Base-by-base conservation (phyloP, 148 eudicot genomes). In the Fagopyrum esculentum region DNA sequence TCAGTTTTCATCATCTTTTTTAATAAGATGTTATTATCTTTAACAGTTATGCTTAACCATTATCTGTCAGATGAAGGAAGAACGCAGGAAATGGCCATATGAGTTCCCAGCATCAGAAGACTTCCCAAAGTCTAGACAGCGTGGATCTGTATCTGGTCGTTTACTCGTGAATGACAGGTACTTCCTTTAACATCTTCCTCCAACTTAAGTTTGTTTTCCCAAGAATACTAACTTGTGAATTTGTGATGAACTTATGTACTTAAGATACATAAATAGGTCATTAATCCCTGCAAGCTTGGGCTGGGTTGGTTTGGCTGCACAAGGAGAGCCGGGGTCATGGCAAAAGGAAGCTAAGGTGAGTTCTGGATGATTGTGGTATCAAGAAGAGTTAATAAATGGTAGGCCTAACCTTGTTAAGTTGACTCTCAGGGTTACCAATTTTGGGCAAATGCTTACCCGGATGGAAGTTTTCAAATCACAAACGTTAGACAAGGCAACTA, bases 1-100 rank as follows among this genome's bases (percentile, higher is more conserved):
- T 10, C 7, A 45, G 12, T 47, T 47, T 43, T 19, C 63, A 19
- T 22, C 26, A 22, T 22, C 26, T 22, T 22, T 22, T 22, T 22
- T 19, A 4, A 15, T 4, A n/a, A 17, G 5, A 22, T 9, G 10
- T 61, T 3, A 0, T 9, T 64, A 12, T 64, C 70, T n/a, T 30
- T 63, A 30, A 22, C 19, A 35, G 3, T 35, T 35, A 35, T 35
- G 40, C 40, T 9, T 60, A 30, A 60, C 40, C 13, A 26, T 44
- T 5, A 43, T 43, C 72, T 5, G 43, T 49, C 78, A 91, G 91
- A 77, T 84, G 86, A 4, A 54, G 69, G 69, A 72, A 73, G 97
- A 91, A 78, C 82, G 77, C 7, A 10, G 74, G 68, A 83, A 73
- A 6, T 91, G 97, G 97, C 97, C 97, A 13, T 91, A 91, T 46